A percentile compares a stretch with the other conserved stretches of the same genome.
phyloP scores from a whole-genome alignment of 805 yeast genomes.

The Ogataea wickerhamii region DNA sequence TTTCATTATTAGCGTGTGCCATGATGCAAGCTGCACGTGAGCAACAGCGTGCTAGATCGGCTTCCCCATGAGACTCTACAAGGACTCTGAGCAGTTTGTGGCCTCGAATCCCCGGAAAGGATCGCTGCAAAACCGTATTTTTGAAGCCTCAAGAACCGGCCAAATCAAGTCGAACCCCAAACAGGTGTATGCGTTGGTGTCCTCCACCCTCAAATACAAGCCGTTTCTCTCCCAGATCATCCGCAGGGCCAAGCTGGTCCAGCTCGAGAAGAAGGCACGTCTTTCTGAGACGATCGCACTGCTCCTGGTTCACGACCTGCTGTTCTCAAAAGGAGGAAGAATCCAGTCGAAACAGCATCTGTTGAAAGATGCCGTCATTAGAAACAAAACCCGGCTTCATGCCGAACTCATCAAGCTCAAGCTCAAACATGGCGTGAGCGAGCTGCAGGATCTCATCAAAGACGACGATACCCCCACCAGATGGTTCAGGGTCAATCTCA shows the following conservation, averaged over 20 bases:
- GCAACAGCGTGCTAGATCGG: too few species aligned
- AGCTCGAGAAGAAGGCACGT: slow-evolving; percentile 43
- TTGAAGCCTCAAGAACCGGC: slow-evolving; percentile 44
- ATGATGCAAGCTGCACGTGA: too few species aligned
- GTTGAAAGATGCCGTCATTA: slow-evolving; percentile 73
- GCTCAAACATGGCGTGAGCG: slow-evolving; percentile 62
- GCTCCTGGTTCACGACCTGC: slow-evolving; percentile 75
- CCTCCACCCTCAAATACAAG: slow-evolving; percentile 70
- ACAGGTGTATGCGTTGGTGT: slow-evolving; percentile 80
- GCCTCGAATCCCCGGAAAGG: slow-evolving; percentile 42
- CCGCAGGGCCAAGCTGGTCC: slow-evolving; percentile 62
- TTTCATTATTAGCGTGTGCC: too few species aligned
- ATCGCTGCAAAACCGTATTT: slow-evolving; percentile 50
- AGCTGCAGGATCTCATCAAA: slow-evolving; percentile 50
- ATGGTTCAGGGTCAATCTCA: slow-evolving; percentile 75
- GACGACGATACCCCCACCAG: slow-evolving; percentile 68
- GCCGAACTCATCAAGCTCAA: slow-evolving; percentile 81
- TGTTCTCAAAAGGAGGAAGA: slow-evolving; percentile 71
- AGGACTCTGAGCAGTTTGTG: slow-evolving; percentile 42
- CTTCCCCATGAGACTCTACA: slow-evolving; percentile 42
- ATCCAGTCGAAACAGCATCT: slow-evolving; percentile 89
- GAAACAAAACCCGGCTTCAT: slow-evolving; percentile 73
- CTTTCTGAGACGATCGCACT: slow-evolving; percentile 53
- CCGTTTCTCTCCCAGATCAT: slow-evolving; percentile 61
- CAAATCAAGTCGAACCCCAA: slow-evolving; percentile 66